These are phyloP conservation scores for Populus tremula DNA, from an alignment of 345 rosid species.

Conservation along the genomic window DNA sequence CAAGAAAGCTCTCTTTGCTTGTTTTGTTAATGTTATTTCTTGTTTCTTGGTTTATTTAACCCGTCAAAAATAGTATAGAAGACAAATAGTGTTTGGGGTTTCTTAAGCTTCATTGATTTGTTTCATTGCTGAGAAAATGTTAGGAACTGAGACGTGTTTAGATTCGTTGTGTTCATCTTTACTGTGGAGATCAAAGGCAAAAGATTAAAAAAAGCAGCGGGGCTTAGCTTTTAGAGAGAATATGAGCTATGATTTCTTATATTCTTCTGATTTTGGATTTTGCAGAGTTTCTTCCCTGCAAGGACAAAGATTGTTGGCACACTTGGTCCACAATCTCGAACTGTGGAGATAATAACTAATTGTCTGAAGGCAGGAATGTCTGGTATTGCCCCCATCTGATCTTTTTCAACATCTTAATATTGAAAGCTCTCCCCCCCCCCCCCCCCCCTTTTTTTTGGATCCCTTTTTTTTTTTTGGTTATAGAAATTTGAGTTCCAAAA, in stretches of 20 bases:
- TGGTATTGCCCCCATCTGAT: slow-evolving; percentile 35
- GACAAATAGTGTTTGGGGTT: background rate
- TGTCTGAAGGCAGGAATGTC: slow-evolving; percentile 96
- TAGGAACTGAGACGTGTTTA: background rate
- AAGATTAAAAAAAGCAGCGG: background rate
- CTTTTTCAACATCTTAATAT: background rate
- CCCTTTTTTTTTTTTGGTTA: too few relatives aligned
- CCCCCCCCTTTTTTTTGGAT: rapidly evolving
- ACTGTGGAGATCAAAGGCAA: background rate
- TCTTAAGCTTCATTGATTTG: background rate
- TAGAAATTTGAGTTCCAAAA: background rate
- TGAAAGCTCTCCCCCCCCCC: background rate
- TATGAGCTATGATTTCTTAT: background rate
- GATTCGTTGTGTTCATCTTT: background rate
- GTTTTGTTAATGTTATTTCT: background rate
- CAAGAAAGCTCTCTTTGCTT: background rate
- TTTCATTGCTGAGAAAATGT: background rate
- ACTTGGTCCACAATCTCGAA: slow-evolving; percentile 79
- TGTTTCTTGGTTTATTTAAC: background rate
- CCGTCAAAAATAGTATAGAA: background rate
- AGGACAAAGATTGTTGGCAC: slow-evolving; percentile 97
- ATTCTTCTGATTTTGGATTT: background rate
- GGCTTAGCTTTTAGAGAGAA: background rate
- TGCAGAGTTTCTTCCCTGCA: slow-evolving; percentile 89
- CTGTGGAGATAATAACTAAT: slow-evolving; percentile 64